phyloP scores from a whole-genome alignment of 805 yeast species.

The Wickerhamiella azymoides region DNA sequence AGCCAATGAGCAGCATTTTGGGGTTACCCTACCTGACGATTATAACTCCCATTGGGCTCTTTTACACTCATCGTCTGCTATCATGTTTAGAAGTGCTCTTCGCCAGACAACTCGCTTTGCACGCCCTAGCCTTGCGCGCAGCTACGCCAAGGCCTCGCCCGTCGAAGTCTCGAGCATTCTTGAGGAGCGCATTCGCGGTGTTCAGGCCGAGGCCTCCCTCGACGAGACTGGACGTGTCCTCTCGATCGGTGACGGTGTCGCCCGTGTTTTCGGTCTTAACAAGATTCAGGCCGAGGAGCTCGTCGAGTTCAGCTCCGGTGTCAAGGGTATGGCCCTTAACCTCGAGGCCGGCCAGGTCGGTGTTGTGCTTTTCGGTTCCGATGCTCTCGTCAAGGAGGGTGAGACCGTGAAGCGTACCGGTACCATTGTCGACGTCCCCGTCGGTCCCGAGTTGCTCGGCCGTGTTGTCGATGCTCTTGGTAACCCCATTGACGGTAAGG shows the following conservation, averaged over 20 bases:
- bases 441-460: slow-evolving; percentile 95
- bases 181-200: slow-evolving; percentile 99
- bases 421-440: slow-evolving; percentile 97
- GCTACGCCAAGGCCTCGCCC: slow-evolving; percentile 97
- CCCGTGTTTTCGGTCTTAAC: slow-evolving; percentile 99
- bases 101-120: slow-evolving; percentile 28
- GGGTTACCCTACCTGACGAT: slow-evolving; percentile 7
- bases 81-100: slow-evolving; percentile 30
- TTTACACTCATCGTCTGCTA: slow-evolving; percentile 9
- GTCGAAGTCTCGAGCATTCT: slow-evolving; percentile 98
- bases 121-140: slow-evolving; percentile 47
- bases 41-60: slow-evolving; percentile 8
- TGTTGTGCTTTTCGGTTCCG: slow-evolving; percentile 99
- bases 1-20: neutral
- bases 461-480: slow-evolving; percentile 99
- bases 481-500: slow-evolving; percentile 99
- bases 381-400: slow-evolving; percentile 96
- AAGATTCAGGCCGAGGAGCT: slow-evolving; percentile 99
- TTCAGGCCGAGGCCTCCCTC: slow-evolving; percentile 90
- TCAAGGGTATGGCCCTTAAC: slow-evolving; percentile 99
- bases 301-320: slow-evolving; percentile 98
- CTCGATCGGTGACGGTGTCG: slow-evolving; percentile 99
- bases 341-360: slow-evolving; percentile 99
- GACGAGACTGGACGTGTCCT: slow-evolving; percentile 99
- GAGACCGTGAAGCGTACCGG: slow-evolving; percentile 99